These are phyloP conservation scores for Suillus paluster DNA, from an alignment of 768 basidiomycete species.

Conservation along the genomic window DNA sequence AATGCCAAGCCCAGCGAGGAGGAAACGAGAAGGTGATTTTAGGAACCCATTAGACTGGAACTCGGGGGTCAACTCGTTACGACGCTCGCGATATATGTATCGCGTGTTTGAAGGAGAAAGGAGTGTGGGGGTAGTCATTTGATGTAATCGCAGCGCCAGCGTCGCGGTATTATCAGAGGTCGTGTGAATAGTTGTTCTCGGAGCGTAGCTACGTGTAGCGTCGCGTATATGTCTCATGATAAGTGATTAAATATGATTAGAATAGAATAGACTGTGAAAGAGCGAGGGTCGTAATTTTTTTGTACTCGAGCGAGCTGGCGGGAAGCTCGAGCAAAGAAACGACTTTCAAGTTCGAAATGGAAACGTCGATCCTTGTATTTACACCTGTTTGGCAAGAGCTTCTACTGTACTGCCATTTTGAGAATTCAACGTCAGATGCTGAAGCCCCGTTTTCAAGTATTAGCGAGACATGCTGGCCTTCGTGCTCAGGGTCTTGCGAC, in stretches of 20 bases:
- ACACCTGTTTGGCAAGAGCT: slow-evolving; percentile 24
- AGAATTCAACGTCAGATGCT: slow-evolving; percentile 17
- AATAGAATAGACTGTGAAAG: slow-evolving; percentile 10
- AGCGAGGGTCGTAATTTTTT: slow-evolving; percentile 10
- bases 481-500: background rate
- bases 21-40: slow-evolving; percentile 9
- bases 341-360: background rate
- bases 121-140: slow-evolving; percentile 29
- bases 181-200: slow-evolving; percentile 8
- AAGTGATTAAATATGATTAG: slow-evolving; percentile 12
- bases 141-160: slow-evolving; percentile 34
- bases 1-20: slow-evolving; percentile 35
- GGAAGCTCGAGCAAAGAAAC: slow-evolving; percentile 7
- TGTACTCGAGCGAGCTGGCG: slow-evolving; percentile 10
- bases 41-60: slow-evolving; percentile 37
- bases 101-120: slow-evolving; percentile 27
- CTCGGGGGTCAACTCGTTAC: slow-evolving; percentile 13
- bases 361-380: slow-evolving; percentile 21
- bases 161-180: slow-evolving; percentile 25
- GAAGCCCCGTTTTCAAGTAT: background rate
- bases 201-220: slow-evolving; percentile 25
- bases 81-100: slow-evolving; percentile 7
- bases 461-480: background rate
- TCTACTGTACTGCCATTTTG: slow-evolving; percentile 15
- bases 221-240: slow-evolving; percentile 30